phyloP scores from a whole-genome alignment of 2,329 filamentous ascomycete genomes.

The Colletotrichum spaethianum region DNA sequence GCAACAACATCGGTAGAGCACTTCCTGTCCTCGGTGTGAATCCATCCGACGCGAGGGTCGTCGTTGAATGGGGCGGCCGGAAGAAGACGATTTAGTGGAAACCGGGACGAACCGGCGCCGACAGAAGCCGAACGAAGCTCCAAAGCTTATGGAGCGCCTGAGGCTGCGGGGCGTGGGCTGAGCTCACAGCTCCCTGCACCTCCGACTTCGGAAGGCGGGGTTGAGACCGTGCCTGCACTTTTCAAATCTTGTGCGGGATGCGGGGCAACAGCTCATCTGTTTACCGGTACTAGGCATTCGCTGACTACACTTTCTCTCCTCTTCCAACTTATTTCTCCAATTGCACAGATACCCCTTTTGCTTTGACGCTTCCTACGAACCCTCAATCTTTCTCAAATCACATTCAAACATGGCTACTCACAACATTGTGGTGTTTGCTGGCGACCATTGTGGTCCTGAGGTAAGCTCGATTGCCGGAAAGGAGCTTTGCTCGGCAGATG shows the following conservation, averaged over 20 bases:
- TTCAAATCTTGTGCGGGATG: constrained; percentile 41
- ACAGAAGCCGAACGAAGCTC: constrained; percentile 28
- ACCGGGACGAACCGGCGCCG: constrained; percentile 36
- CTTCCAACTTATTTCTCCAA: constrained; percentile 4
- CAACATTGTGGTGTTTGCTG: constrained; percentile 86
- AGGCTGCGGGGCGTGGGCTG: constrained; percentile 10
- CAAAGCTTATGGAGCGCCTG: constrained; percentile 16
- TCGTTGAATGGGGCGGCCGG: constrained; percentile 21
- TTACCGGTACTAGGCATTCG: background rate
- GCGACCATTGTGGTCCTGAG: constrained; percentile 90
- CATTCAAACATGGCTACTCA: constrained; percentile 74
- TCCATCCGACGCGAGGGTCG: constrained; percentile 7
- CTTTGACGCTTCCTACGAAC: background rate
- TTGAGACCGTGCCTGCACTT: constrained; percentile 45
- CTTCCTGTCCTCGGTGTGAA: constrained; percentile 5
- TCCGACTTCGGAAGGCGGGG: constrained; percentile 58
- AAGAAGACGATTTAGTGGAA: constrained; percentile 24
- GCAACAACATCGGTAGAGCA: background rate
- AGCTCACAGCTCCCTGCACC: constrained; percentile 15
- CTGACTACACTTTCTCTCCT: constrained; percentile 2
- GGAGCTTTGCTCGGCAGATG: constrained; percentile 17
- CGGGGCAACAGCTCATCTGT: constrained; percentile 38
- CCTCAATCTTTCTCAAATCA: background rate
- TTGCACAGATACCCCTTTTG: constrained; percentile 25
- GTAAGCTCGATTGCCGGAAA: constrained; percentile 56